Evolutionary conservation across 306 rosid species (phyloP).

Genomic region (Gleditsia sinensis): DNA sequence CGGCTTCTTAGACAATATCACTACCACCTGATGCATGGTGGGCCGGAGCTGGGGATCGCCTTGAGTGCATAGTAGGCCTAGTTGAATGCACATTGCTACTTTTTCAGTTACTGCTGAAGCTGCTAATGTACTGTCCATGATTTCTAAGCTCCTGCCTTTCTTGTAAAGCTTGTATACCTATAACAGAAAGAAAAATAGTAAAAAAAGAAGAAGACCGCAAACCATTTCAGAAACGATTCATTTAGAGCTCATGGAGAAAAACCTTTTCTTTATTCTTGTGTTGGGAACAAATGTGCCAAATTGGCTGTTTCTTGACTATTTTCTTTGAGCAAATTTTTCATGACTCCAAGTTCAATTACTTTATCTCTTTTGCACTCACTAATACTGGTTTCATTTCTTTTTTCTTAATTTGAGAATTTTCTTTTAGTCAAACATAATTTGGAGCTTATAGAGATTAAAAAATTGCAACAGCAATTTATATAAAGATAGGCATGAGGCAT

Average conservation of each 20-base stretch:
- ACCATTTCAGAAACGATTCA: background rate
- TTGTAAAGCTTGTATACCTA: conserved; percentile 71
- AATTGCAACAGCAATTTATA: too few relatives aligned
- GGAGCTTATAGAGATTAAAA: too few relatives aligned
- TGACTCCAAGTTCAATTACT: too few relatives aligned
- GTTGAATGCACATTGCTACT: conserved; percentile 48
- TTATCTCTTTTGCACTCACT: too few relatives aligned
- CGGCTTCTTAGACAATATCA: conserved; percentile 55
- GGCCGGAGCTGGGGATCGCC: conserved; percentile 61
- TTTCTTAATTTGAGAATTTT: too few relatives aligned
- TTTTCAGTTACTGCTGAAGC: conserved; percentile 52
- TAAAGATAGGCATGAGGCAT: too few relatives aligned
- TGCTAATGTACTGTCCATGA: conserved; percentile 55
- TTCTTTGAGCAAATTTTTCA: too few relatives aligned
- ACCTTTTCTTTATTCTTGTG: background rate
- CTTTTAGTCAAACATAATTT: too few relatives aligned
- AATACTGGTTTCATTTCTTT: too few relatives aligned
- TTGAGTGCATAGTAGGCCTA: conserved; percentile 37
- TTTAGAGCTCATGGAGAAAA: background rate
- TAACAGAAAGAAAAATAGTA: too few relatives aligned
- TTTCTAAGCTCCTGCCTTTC: conserved; percentile 57
- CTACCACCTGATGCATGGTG: conserved; percentile 54
- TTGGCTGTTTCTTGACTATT: background rate
- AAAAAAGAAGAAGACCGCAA: background rate
- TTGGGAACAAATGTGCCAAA: background rate